Evolutionary conservation across 495 filamentous ascomycete genomes (phyloP), one percentile per base, ranked within the genome.

Genomic region (Hypomontagnella monticulosa): DNA sequence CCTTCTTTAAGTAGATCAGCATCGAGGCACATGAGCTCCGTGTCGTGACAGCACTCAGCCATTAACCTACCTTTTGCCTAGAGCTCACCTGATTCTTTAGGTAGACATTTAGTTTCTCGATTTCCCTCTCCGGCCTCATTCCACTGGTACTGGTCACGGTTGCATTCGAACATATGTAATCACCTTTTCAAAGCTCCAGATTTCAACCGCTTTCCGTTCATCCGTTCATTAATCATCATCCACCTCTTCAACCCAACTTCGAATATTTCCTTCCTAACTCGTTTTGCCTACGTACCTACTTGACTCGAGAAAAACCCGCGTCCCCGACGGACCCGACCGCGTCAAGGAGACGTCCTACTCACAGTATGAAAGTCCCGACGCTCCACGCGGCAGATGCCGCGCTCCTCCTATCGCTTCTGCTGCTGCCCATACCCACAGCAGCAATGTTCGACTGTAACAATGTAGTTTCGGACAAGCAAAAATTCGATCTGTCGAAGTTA

Each of bases 401-500:
- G 38, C 60, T 78, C 1, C 60, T 85, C 36, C 63, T 80, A n/a
- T 71, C 72, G 4, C 53, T 77, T 1, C 43, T 84, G 7, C 71
- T 88, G 49, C 77, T 88, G 54, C 79, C 85, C 46, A 52, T 83
- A 1, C 73, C 76, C 0, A 69, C 79, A 7, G 79, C 79, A 12
- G 55, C 81, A 54, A 83, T 78, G 57, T 80, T 90, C 60, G 79
- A 87, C 75, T 97, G 93, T 82, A 69, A 78, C 4, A 69, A 89
- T 44, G 78, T 93, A 52, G 75, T 79, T 9, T 77, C 83, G 11
- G 83, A 87, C 44, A 76, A 78, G 33, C 77, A 84, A 69, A 79
- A 76, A 27, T 96, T 90, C 76, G 80, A 94, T 71, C 76, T 97
- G 8, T 78, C 72, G 10, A 51, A 80, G 15, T 83, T 98, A 7